These are phyloP conservation scores for Leishmania lainsoni DNA, from an alignment of 208 protist genomes.

Conservation along the genomic window DNA sequence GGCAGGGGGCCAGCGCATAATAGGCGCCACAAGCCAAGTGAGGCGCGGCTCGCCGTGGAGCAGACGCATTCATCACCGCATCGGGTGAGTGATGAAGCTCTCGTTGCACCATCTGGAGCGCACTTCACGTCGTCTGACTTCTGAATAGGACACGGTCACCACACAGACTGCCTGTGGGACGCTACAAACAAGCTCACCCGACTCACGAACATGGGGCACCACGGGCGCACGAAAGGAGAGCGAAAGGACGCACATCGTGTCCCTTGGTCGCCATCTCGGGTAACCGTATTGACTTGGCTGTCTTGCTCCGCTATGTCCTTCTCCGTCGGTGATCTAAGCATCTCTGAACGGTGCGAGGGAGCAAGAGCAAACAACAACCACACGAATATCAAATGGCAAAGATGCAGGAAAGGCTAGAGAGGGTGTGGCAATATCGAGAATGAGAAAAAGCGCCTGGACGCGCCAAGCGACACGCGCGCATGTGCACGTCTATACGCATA, in stretches of 20 bases:
- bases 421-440: background rate
- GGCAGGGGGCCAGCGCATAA: background rate
- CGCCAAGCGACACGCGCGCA: background rate
- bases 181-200: background rate
- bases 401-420: background rate
- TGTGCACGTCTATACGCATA: background rate
- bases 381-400: background rate
- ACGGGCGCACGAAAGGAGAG: background rate
- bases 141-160: background rate
- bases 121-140: background rate
- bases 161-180: background rate
- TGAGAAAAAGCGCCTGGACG: background rate
- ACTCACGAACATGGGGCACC: background rate
- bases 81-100: constrained; percentile 6
- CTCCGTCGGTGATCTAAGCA: background rate
- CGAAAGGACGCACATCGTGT: no score
- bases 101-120: background rate
- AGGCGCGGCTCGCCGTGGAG: background rate
- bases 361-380: background rate
- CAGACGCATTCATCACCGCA: constrained; percentile 15
- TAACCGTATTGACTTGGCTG: background rate
- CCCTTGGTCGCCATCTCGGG: background rate
- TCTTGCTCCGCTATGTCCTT: background rate
- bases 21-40: background rate
- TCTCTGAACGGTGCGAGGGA: background rate